Percentiles rank a stretch among this genome's conserved stretches.
These are phyloP conservation scores for Pseudopediastrum boryanum DNA, from an alignment of 139 green algal species.

Conservation along the genomic window DNA sequence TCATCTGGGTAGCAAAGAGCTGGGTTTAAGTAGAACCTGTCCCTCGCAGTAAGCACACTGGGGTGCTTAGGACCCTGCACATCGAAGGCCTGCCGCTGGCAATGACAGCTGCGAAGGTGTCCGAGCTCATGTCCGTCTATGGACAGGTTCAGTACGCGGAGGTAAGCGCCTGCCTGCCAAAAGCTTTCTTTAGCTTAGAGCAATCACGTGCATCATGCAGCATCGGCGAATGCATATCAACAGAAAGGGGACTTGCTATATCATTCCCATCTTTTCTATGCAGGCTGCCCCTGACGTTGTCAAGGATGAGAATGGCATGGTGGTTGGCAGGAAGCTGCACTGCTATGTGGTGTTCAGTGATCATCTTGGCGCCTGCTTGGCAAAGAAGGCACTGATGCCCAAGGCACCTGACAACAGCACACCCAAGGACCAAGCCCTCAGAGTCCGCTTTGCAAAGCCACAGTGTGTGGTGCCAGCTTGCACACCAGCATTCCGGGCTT, in stretches of 20 bases:
- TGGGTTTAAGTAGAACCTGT: neutral
- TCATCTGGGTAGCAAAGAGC: neutral
- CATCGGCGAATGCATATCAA: neutral
- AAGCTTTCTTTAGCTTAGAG: too few relatives aligned
- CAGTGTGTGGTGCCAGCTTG: conserved; percentile 28
- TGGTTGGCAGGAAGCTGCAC: conserved; percentile 22
- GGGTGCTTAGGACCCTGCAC: conserved; percentile 25
- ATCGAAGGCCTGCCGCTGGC: conserved; percentile 31
- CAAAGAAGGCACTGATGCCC: conserved; percentile 25
- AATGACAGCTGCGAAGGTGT: conserved; percentile 33
- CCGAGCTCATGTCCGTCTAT: conserved; percentile 30
- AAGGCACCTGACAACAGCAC: neutral
- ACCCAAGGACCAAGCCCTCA: neutral
- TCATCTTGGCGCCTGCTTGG: conserved; percentile 31
- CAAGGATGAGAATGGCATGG: conserved; percentile 3
- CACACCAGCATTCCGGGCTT: conserved; percentile 33
- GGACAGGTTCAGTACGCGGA: conserved; percentile 41
- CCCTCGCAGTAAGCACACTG: conserved; percentile 4
- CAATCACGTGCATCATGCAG: neutral
- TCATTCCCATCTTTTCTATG: neutral
- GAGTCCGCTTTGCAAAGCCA: conserved; percentile 32
- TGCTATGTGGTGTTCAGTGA: conserved; percentile 43
- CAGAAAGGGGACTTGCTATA: neutral
- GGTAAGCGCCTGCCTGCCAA: conserved; percentile 9
- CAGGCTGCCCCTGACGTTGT: conserved; percentile 33